Base-by-base conservation (phyloP, 1,139 yeast genomes). In the Ogataea hybrid region DNA sequence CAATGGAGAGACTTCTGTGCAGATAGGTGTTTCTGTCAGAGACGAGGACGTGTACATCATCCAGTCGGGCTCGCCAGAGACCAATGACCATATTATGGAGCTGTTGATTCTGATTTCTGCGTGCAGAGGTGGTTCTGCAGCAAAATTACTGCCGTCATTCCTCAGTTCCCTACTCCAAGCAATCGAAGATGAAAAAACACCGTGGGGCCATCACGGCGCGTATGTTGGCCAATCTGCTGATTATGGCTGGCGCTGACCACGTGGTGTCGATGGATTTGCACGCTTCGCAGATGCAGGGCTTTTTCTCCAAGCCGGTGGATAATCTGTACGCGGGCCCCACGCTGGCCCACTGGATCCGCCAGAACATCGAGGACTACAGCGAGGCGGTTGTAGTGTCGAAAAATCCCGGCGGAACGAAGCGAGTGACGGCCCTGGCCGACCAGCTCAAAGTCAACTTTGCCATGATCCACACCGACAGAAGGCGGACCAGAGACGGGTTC, bases 181-280 rank as follows among this genome's bases (percentile, higher is more conserved):
- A 94, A 66, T 81, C 92, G 51, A 92, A 92, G 69, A 94, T 92
- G 98, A 92, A 90, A 70, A 92, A 88, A 65, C 97, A 92, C 62
- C 77, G 98, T 67, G 98, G 98, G 44, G 97, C 98, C 27, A 94
- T 94, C 56, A 90, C 98, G 4, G 98, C 98, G n/a, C 78, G 97
- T 62, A 90, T 94, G 98, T 75, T 94, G 62, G 97, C 99, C 46
- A 92, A 92, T 57, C 69, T 94, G 59, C 72, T 94, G 53, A 82
- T 90, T 43, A 92, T 92, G 95, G 97, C 99, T 1, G 99, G 99
- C 51, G 98, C 97, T 17, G 98, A 94, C 67, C 99, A 92, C 68
- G 95, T 92, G 50, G 94, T 92, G 31, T 87, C 96, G 6, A 90
- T 92, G 97, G 99, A 92, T 63, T 72, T 92, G 55, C 98, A 94